Conservation (phyloP, 2,329 filamentous ascomycete species). For the Stachybotrys elegans region DNA sequence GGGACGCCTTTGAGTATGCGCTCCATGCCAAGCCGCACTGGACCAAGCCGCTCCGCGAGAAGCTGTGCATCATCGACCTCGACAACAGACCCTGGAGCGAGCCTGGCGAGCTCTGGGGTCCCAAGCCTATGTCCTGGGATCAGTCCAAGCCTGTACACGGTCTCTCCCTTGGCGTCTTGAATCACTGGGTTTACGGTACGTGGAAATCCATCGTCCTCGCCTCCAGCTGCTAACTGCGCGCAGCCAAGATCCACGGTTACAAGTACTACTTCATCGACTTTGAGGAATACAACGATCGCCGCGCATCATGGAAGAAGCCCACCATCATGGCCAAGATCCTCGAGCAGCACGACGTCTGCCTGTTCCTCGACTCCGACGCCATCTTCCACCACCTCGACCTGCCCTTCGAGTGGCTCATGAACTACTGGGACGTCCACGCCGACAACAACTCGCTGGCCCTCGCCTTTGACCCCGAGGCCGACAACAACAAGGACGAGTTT, state of each 20-base stretch:
- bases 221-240: slow-evolving; percentile 12
- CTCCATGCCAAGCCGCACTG: slow-evolving; percentile 24
- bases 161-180: slow-evolving; percentile 34
- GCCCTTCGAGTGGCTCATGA: slow-evolving; percentile 42
- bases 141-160: slow-evolving; percentile 25
- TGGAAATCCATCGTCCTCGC: too few relatives aligned
- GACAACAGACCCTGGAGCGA: slow-evolving; percentile 34
- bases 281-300: slow-evolving; percentile 32
- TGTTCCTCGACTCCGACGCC: slow-evolving; percentile 41
- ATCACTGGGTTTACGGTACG: slow-evolving; percentile 39
- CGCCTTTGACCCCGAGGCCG: slow-evolving; percentile 30
- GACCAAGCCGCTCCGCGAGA: slow-evolving; percentile 27
- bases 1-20: slow-evolving; percentile 26
- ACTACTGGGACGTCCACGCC: slow-evolving; percentile 38
- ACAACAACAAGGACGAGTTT: slow-evolving; percentile 34
- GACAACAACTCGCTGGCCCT: slow-evolving; percentile 35
- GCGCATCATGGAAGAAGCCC: slow-evolving; percentile 42
- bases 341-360: slow-evolving; percentile 35
- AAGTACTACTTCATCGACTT: slow-evolving; percentile 40
- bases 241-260: slow-evolving; percentile 41
- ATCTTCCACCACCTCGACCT: slow-evolving; percentile 38
- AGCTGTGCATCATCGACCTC: slow-evolving; percentile 40
- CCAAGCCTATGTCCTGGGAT: slow-evolving; percentile 30
- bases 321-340: slow-evolving; percentile 36
- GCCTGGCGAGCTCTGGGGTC: slow-evolving; percentile 29